Percentiles rank a stretch among this genome's conserved stretches.
Evolutionary conservation across 1,284 basidiomycete genomes (phyloP).

Genomic region (Chalciporus sp.): DNA sequence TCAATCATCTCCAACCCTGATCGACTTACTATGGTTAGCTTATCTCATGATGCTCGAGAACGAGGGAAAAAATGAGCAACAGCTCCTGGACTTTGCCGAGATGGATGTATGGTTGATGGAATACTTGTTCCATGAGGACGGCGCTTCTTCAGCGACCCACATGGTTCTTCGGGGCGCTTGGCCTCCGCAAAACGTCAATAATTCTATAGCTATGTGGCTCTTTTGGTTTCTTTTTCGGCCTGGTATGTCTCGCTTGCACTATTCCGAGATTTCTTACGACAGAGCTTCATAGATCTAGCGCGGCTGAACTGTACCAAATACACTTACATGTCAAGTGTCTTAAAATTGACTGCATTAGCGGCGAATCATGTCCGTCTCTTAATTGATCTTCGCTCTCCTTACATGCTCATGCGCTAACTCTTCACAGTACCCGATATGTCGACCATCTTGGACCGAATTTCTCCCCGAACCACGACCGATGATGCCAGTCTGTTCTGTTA

Average conservation of each 20-base stretch:
- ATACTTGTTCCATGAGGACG: slow-evolving; percentile 54
- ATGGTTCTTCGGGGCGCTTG: slow-evolving; percentile 46
- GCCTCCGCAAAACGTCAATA: slow-evolving; percentile 56
- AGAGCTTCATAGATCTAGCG: slow-evolving; percentile 40
- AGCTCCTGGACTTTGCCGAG: slow-evolving; percentile 59
- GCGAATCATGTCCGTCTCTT: slow-evolving; percentile 58
- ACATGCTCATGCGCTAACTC: slow-evolving; percentile 8
- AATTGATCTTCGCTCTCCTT: slow-evolving; percentile 1
- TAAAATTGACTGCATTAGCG: slow-evolving; percentile 65
- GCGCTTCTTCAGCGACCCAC: slow-evolving; percentile 44
- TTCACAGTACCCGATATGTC: slow-evolving; percentile 60
- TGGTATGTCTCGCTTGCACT: slow-evolving; percentile 42
- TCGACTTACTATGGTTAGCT: slow-evolving; percentile 60
- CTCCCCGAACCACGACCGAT: slow-evolving; percentile 35
- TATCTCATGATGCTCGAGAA: slow-evolving; percentile 83
- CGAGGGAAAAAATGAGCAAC: slow-evolving; percentile 73
- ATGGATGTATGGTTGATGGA: slow-evolving; percentile 52
- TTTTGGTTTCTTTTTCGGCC: slow-evolving; percentile 68
- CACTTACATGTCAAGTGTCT: slow-evolving; percentile 47
- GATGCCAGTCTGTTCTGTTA: slow-evolving; percentile 29
- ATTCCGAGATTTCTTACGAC: slow-evolving; percentile 1
- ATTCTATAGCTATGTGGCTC: slow-evolving; percentile 71
- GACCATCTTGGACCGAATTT: slow-evolving; percentile 61
- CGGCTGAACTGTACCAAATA: slow-evolving; percentile 41
- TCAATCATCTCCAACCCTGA: slow-evolving; percentile 32